Percentiles rank a stretch among this genome's conserved stretches.
Evolutionary conservation across 352 stramenopile species (phyloP).

Genomic region (Globisporangium rhizosaccharum): DNA sequence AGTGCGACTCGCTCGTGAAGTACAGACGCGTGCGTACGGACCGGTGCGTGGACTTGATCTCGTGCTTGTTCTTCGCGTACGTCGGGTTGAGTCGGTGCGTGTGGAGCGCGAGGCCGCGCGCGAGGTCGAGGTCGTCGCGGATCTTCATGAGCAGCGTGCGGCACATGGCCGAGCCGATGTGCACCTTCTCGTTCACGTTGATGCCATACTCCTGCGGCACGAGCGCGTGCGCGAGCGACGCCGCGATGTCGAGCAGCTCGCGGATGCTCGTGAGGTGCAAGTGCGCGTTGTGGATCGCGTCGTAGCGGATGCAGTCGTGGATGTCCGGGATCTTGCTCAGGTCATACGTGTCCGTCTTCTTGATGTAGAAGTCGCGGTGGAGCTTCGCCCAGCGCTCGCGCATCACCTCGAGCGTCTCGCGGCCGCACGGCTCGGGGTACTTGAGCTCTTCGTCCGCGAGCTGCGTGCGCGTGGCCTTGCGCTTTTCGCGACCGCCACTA

Average conservation of each 20-base stretch:
- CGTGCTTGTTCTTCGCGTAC: conserved; percentile 75
- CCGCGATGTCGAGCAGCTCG: conserved; percentile 93
- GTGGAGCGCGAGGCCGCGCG: conserved; percentile 59
- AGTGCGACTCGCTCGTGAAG: conserved; percentile 99
- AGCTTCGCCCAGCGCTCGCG: conserved; percentile 91
- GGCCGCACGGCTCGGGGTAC: conserved; percentile 77
- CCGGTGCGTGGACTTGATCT: conserved; percentile 90
- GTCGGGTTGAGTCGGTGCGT: conserved; percentile 80
- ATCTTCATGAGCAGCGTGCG: conserved; percentile 86
- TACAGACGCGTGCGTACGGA: conserved; percentile 98
- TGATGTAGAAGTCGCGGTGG: conserved; percentile 95
- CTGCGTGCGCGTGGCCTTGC: conserved; percentile 5
- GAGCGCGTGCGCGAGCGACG: conserved; percentile 87
- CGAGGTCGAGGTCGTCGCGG: conserved; percentile 81
- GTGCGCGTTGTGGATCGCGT: conserved; percentile 97
- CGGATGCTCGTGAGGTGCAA: conserved; percentile 90
- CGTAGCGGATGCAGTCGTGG: conserved; percentile 97
- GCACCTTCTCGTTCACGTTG: conserved; percentile 81
- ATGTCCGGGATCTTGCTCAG: conserved; percentile 98
- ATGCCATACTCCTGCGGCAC: conserved; percentile 89
- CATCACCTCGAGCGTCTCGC: conserved; percentile 86
- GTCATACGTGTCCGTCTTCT: conserved; percentile 91
- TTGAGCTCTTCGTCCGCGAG: conserved; percentile 52
- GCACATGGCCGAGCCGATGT: conserved; percentile 85
- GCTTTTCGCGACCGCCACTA: not conserved